Percentiles rank a stretch among this genome's conserved stretches.
Evolutionary conservation across 2,329 filamentous ascomycete species (phyloP).

Genomic region (Aspergillus awamori): DNA sequence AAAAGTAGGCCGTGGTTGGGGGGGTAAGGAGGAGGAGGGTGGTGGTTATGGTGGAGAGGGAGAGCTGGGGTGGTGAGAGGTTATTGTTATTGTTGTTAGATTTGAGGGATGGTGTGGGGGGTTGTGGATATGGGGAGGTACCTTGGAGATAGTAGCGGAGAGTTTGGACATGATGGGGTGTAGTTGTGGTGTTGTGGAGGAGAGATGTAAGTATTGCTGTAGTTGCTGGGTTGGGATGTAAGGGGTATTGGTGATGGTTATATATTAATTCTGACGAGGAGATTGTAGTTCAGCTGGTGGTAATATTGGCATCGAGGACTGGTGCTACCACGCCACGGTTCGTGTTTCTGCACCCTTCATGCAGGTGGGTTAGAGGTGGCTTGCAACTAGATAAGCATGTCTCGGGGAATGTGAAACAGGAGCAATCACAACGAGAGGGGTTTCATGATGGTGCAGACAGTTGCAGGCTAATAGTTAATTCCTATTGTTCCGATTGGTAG

Average conservation of each 20-base stretch:
- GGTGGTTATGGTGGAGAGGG: background rate
- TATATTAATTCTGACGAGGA: background rate
- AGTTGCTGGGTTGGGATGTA: too few relatives aligned
- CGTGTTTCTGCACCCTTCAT: background rate
- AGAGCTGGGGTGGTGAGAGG: background rate
- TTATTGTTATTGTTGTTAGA: background rate
- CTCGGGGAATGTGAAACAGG: background rate
- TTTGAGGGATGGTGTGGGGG: background rate
- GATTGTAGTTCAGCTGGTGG: background rate
- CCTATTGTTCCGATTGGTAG: background rate
- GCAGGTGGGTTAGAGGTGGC: background rate
- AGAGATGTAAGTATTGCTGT: too few relatives aligned
- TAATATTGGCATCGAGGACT: too few relatives aligned
- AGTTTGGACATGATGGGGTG: background rate
- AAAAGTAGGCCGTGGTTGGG: background rate
- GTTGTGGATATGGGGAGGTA: background rate
- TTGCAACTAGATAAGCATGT: background rate
- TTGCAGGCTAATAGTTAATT: background rate
- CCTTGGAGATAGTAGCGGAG: background rate
- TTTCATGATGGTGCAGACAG: background rate
- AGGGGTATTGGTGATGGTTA: background rate
- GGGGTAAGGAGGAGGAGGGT: too few relatives aligned
- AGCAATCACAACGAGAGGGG: background rate
- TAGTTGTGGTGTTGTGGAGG: background rate
- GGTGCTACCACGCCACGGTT: background rate